A percentile compares a stretch with the other conserved stretches of the same genome.
phyloP scores from a whole-genome alignment of 768 basidiomycete genomes.

The Mycena belliarum region DNA sequence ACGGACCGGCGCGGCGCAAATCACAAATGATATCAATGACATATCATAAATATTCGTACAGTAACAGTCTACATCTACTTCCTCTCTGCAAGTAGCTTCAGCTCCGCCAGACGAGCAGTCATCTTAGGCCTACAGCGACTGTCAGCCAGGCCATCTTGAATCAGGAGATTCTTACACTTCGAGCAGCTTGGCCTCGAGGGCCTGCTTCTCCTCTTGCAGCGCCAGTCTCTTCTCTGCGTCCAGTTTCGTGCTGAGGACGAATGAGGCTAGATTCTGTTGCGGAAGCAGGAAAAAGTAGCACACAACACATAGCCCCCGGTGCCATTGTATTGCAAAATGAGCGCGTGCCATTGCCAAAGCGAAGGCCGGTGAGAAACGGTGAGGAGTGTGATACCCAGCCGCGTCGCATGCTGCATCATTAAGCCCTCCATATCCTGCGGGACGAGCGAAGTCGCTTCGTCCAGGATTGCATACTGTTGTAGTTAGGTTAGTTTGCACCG shows the following conservation, averaged over 20 bases:
- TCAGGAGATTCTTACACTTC: constrained; percentile 68
- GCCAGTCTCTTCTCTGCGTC: constrained; percentile 89
- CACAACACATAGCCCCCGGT: constrained; percentile 97
- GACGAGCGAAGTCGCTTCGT: constrained; percentile 95
- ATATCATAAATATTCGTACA: too few relatives aligned
- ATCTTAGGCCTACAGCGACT: constrained; percentile 68
- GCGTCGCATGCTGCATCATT: constrained; percentile 93
- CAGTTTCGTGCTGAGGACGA: constrained; percentile 67
- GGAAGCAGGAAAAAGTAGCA: constrained; percentile 34
- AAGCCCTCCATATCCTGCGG: constrained; percentile 88
- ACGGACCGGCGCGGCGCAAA: too few relatives aligned
- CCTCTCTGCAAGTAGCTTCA: constrained; percentile 39
- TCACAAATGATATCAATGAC: too few relatives aligned
- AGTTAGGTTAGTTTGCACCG: background rate
- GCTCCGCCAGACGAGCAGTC: constrained; percentile 70
- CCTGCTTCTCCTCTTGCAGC: constrained; percentile 93
- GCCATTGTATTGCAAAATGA: constrained; percentile 90
- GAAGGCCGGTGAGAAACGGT: constrained; percentile 96
- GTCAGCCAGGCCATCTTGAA: constrained; percentile 1
- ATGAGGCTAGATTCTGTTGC: background rate
- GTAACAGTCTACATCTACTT: background rate
- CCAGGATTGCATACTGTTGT: constrained; percentile 87
- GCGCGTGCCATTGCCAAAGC: constrained; percentile 88
- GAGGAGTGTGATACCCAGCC: constrained; percentile 85
- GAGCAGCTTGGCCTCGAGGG: constrained; percentile 77